Evolutionary conservation across 495 filamentous ascomycete genomes (phyloP).

Genomic region (Ramalina intermedia): DNA sequence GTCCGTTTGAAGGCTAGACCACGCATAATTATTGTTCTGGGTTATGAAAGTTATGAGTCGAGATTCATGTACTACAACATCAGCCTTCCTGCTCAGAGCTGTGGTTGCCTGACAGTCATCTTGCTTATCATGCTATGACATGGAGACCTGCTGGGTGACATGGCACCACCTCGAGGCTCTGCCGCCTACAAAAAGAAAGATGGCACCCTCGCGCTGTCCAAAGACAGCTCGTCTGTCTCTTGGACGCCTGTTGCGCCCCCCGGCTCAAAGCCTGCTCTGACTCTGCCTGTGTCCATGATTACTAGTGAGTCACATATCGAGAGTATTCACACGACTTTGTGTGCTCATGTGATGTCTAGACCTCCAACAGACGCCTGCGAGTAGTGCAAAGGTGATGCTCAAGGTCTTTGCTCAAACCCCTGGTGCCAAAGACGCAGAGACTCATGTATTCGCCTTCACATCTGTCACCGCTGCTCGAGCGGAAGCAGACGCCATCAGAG

Average conservation of each 20-base stretch:
- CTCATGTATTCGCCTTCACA: constrained; percentile 79
- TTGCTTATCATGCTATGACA: constrained; percentile 7
- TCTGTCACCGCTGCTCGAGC: constrained; percentile 55
- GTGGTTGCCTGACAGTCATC: too few relatives aligned
- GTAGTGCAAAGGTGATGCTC: constrained; percentile 72
- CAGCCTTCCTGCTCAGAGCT: too few relatives aligned
- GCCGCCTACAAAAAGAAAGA: constrained; percentile 94
- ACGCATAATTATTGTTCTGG: too few relatives aligned
- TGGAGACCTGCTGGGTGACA: constrained; percentile 13
- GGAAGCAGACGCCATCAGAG: constrained; percentile 74
- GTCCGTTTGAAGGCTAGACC: too few relatives aligned
- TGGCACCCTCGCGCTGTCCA: constrained; percentile 60
- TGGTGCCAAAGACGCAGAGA: constrained; percentile 39
- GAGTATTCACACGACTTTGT: too few relatives aligned
- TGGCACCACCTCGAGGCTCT: constrained; percentile 51
- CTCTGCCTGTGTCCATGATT: constrained; percentile 58
- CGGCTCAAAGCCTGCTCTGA: constrained; percentile 41
- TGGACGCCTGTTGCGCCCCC: constrained; percentile 58
- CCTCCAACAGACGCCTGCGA: constrained; percentile 82
- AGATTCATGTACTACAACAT: not conserved
- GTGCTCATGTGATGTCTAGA: constrained; percentile 29
- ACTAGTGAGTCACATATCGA: constrained; percentile 42
- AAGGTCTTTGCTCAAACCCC: constrained; percentile 64
- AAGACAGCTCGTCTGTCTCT: constrained; percentile 53
- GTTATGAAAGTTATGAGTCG: not conserved